Evolutionary conservation across 768 basidiomycete genomes (phyloP).

Genomic region (Leccinum subtestaceum): DNA sequence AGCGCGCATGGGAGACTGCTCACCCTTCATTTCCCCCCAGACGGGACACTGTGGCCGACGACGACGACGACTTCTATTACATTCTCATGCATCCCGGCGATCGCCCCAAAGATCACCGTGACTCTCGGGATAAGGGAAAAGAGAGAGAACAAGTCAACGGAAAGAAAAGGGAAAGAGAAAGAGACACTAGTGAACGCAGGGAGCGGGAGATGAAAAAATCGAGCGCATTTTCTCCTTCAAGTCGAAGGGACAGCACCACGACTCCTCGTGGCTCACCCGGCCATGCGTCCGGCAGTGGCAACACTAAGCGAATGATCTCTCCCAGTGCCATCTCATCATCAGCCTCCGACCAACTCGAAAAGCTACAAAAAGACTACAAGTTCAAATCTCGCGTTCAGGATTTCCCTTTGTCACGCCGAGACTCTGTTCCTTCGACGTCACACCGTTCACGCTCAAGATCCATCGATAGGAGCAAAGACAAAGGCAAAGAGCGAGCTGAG

Average conservation of each 20-base stretch:
- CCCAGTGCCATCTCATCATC: conserved; percentile 27
- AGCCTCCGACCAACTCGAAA: conserved; percentile 27
- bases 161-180: background rate
- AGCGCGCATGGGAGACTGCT: conserved; percentile 34
- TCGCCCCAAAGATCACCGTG: conserved; percentile 9
- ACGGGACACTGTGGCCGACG: conserved; percentile 18
- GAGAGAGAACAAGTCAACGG: background rate
- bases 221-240: conserved; percentile 12
- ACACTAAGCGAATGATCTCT: conserved; percentile 18
- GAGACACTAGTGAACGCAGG: background rate
- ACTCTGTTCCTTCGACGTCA: conserved; percentile 4
- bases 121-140: conserved; percentile 8
- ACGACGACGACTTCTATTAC: conserved; percentile 25
- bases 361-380: conserved; percentile 16
- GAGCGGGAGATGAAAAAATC: conserved; percentile 7
- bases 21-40: conserved; percentile 26
- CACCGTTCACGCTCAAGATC: conserved; percentile 15
- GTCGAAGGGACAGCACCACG: conserved; percentile 18
- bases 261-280: conserved; percentile 11
- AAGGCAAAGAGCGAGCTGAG: conserved; percentile 1
- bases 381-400: background rate
- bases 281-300: conserved; percentile 10
- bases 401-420: conserved; percentile 5
- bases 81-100: conserved; percentile 5
- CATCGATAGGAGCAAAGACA: conserved; percentile 6